Evolutionary conservation across 2,329 filamentous ascomycete genomes (phyloP).

Genomic region (Proliferodiscus dingleyae): DNA sequence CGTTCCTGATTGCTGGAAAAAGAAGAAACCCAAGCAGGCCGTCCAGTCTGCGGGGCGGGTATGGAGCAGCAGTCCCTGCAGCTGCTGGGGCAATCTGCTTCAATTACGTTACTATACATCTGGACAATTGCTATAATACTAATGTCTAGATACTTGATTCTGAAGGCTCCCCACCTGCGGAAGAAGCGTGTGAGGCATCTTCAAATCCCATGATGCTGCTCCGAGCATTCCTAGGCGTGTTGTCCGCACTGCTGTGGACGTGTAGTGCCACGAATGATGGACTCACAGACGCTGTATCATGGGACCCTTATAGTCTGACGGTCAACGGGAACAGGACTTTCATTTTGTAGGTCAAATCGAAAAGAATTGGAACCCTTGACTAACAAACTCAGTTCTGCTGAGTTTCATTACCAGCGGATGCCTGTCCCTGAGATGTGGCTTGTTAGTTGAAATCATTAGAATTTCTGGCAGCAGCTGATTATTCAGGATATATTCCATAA

Average conservation of each 20-base stretch:
- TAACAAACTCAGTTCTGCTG: slow-evolving; percentile 26
- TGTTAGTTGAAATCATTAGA: slow-evolving; percentile 18
- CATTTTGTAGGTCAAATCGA: slow-evolving; percentile 34
- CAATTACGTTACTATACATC: not conserved
- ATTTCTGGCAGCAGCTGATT: not conserved
- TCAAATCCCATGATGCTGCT: slow-evolving; percentile 17
- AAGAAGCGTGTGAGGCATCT: not conserved
- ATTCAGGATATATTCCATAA: slow-evolving; percentile 48
- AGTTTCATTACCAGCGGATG: slow-evolving; percentile 50
- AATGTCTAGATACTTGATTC: slow-evolving; percentile 2
- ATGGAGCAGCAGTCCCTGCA: not conserved
- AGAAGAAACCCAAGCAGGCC: not conserved
- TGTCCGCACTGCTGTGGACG: slow-evolving; percentile 24
- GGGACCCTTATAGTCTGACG: slow-evolving; percentile 47
- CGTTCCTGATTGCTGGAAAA: slow-evolving; percentile 18
- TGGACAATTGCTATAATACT: slow-evolving; percentile 5
- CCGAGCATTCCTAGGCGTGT: slow-evolving; percentile 19
- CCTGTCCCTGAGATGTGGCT: slow-evolving; percentile 50
- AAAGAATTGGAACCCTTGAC: not conserved
- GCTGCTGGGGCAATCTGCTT: not conserved
- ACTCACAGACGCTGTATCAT: slow-evolving; percentile 38
- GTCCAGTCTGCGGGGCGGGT: slow-evolving; percentile 7
- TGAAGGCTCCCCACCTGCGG: too few species aligned
- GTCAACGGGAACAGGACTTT: slow-evolving; percentile 45
- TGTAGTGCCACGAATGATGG: slow-evolving; percentile 36